phyloP scores from a whole-genome alignment of 768 basidiomycete genomes.

The Mycena maculata region DNA sequence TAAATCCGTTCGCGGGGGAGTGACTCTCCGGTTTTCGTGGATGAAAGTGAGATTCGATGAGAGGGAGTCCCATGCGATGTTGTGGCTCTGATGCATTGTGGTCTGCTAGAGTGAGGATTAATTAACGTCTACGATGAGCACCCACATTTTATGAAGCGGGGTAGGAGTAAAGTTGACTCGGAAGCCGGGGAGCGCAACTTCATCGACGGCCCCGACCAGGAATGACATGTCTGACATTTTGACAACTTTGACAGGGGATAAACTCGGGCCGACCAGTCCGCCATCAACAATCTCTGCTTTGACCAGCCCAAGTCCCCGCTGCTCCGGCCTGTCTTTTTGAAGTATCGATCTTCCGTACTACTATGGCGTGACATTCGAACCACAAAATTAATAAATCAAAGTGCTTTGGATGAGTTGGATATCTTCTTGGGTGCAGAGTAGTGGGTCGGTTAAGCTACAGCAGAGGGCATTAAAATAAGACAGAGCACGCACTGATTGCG shows the following conservation, averaged over 20 bases:
- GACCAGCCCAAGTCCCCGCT: no score
- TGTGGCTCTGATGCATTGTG: slow-evolving; percentile 55
- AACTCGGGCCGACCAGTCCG: no score
- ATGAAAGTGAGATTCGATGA: slow-evolving; percentile 48
- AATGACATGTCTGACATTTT: no score
- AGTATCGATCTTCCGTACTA: no score
- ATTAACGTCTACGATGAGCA: no score
- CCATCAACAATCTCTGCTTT: background rate
- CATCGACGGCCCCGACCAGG: no score
- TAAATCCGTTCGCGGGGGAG: slow-evolving; percentile 45
- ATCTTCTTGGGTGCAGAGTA: no score
- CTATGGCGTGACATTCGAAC: no score
- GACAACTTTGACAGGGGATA: no score
- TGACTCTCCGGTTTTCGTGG: slow-evolving; percentile 42
- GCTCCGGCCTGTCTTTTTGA: no score
- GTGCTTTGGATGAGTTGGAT: no score
- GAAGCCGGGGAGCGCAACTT: background rate
- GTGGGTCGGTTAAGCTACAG: background rate
- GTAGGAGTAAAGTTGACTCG: background rate
- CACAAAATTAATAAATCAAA: no score
- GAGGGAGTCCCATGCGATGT: slow-evolving; percentile 52
- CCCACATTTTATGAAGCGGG: background rate
- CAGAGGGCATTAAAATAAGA: background rate
- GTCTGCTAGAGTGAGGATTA: background rate
- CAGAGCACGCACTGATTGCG: slow-evolving; percentile 46